Evolutionary conservation across 805 yeast genomes (phyloP).

Genomic region (Saccharomycopsis malanga): DNA sequence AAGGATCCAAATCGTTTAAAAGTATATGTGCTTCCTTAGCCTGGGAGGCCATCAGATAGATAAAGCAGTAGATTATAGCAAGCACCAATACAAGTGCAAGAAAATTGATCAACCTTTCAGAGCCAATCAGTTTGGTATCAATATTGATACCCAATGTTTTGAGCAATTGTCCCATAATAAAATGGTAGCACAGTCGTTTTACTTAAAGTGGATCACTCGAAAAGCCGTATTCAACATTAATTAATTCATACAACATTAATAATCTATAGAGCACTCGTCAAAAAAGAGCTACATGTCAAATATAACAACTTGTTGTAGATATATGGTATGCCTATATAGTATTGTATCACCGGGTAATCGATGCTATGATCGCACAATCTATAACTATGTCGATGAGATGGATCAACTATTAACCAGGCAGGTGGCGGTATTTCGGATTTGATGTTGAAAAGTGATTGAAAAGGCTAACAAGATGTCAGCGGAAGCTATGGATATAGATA

Average conservation of each 20-base stretch:
- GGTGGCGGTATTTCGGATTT: too few species aligned
- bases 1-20: too few species aligned
- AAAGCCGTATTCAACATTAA: neutral
- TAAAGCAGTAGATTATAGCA: neutral
- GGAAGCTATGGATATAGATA: conserved; percentile 1
- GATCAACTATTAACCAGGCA: too few species aligned
- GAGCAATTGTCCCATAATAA: neutral
- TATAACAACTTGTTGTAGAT: too few species aligned
- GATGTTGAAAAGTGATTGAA: too few species aligned
- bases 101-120: neutral
- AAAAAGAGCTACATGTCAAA: neutral
- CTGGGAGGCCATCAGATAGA: neutral
- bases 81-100: neutral
- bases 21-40: neutral
- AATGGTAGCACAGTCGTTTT: neutral
- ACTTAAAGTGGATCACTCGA: neutral
- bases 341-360: too few species aligned
- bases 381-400: too few species aligned
- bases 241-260: too few species aligned
- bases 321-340: too few species aligned
- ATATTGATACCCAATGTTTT: neutral
- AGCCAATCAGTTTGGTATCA: neutral
- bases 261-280: neutral
- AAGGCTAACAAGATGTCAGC: neutral
- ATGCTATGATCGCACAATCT: too few species aligned